Conservation (phyloP, 2,329 filamentous ascomycete species). For the Emmonsia crescens region DNA sequence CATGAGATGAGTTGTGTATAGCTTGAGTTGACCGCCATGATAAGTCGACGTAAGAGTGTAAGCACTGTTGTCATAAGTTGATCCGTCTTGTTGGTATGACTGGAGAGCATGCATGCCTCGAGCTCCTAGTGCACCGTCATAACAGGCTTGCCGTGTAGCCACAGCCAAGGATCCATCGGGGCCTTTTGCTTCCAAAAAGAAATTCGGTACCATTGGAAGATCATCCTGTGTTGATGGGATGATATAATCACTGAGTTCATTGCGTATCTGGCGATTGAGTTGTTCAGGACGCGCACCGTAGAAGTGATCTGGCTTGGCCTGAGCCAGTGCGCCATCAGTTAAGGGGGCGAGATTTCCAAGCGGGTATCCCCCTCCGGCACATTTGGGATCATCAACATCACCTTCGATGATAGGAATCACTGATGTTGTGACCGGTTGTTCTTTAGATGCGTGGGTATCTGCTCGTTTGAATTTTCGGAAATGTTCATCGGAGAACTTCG, state of each 20-base stretch:
- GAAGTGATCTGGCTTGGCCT: too few relatives aligned
- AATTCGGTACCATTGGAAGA: slow-evolving; percentile 29
- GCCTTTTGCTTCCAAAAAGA: slow-evolving; percentile 33
- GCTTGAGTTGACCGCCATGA: slow-evolving; percentile 5
- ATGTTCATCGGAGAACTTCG: slow-evolving; percentile 21
- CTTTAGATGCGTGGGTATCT: slow-evolving; percentile 22
- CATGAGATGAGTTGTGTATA: slow-evolving; percentile 8
- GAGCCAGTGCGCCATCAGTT: too few relatives aligned
- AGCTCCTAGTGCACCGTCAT: slow-evolving; percentile 30
- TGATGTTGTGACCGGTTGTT: background rate
- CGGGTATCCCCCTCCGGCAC: too few relatives aligned
- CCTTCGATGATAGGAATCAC: too few relatives aligned
- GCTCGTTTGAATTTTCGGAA: slow-evolving; percentile 22
- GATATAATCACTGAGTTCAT: background rate
- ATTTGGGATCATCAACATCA: too few relatives aligned
- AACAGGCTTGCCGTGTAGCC: slow-evolving; percentile 25
- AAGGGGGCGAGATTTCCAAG: too few relatives aligned
- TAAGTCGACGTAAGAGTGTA: slow-evolving; percentile 26
- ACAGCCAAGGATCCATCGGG: slow-evolving; percentile 22
- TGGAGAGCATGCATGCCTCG: slow-evolving; percentile 30
- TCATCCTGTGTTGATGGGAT: slow-evolving; percentile 7
- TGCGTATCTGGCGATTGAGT: too few relatives aligned
- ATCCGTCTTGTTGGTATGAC: slow-evolving; percentile 23
- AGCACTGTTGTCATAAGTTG: slow-evolving; percentile 30
- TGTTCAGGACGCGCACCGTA: too few relatives aligned